phyloP scores from a whole-genome alignment of 768 basidiomycete genomes.

The Russula abietina region DNA sequence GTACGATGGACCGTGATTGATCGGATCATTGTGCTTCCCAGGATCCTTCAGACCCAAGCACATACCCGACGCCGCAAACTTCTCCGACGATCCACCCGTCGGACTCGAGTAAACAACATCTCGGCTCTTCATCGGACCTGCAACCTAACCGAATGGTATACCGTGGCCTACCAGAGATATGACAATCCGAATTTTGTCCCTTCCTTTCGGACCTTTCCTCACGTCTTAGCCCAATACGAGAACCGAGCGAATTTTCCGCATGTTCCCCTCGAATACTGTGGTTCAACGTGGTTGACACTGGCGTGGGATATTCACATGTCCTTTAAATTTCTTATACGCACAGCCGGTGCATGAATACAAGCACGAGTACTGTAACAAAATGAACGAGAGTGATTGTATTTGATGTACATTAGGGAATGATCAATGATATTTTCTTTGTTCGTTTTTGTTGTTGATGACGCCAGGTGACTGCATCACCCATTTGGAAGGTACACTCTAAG shows the following conservation, averaged over 20 bases:
- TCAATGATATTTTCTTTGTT: neutral
- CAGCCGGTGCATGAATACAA: too few relatives aligned
- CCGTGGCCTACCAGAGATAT: slow-evolving; percentile 21
- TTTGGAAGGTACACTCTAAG: neutral
- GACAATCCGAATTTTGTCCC: neutral
- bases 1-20: neutral
- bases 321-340: too few relatives aligned
- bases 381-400: neutral
- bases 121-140: slow-evolving; percentile 5
- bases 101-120: neutral
- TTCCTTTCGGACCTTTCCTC: too few relatives aligned
- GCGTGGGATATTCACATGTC: too few relatives aligned
- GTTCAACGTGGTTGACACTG: too few relatives aligned
- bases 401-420: neutral
- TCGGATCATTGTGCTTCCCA: neutral
- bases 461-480: slow-evolving; percentile 26
- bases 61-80: slow-evolving; percentile 12
- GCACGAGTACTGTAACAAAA: neutral
- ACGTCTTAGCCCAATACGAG: too few relatives aligned
- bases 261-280: neutral
- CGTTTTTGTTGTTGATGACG: slow-evolving; percentile 19
- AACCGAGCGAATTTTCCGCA: neutral
- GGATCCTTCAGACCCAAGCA: slow-evolving; percentile 25
- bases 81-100: slow-evolving; percentile 18
- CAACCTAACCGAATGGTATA: slow-evolving; percentile 13